Conservation (phyloP, 768 basidiomycete genomes). For the Gautieria morchelliformis region DNA sequence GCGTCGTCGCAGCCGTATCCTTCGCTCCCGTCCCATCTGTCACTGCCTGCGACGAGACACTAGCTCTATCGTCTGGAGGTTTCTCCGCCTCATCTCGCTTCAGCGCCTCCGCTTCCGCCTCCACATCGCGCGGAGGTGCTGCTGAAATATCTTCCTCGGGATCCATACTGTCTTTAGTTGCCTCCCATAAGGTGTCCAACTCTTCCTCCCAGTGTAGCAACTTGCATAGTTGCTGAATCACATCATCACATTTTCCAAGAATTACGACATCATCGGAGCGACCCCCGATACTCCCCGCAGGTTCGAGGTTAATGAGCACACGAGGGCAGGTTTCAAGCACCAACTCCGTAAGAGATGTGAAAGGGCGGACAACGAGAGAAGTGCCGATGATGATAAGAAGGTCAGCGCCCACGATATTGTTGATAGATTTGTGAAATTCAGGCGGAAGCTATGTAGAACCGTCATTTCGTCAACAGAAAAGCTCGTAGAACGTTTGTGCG, state of each 20-base stretch:
- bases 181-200: constrained; percentile 43
- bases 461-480: background rate
- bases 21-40: too few species aligned
- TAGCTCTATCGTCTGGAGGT: too few species aligned
- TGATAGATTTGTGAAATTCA: constrained; percentile 50
- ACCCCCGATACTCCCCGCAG: constrained; percentile 56
- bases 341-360: constrained; percentile 63
- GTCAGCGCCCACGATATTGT: constrained; percentile 55
- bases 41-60: too few species aligned
- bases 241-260: constrained; percentile 64
- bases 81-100: background rate
- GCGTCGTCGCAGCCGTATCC: too few species aligned
- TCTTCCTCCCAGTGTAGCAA: constrained; percentile 72
- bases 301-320: constrained; percentile 82
- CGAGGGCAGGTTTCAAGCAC: constrained; percentile 57
- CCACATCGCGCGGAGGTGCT: constrained; percentile 7
- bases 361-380: constrained; percentile 78
- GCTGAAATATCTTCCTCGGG: constrained; percentile 8
- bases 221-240: constrained; percentile 48
- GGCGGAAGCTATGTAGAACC: constrained; percentile 50
- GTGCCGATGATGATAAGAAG: constrained; percentile 88
- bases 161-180: constrained; percentile 30
- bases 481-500: background rate
- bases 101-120: constrained; percentile 26
- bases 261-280: constrained; percentile 50